Base-by-base conservation (phyloP, 257 asterid species). In the Catharanthus roseus region DNA sequence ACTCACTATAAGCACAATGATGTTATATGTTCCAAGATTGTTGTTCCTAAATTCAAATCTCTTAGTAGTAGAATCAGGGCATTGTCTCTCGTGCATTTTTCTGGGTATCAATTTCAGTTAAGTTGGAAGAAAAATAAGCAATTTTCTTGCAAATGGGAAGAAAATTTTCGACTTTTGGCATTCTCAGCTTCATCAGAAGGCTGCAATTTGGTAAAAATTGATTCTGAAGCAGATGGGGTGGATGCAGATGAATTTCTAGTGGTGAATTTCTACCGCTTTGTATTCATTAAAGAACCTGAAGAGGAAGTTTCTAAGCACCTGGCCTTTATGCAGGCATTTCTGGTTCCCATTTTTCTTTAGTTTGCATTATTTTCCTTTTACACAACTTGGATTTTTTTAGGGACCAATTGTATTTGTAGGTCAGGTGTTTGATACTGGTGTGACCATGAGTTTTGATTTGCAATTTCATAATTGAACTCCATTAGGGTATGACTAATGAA, bases 261-360 rank as follows among this genome's bases (percentile, higher is more conserved):
- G 73, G 96, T 93, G 15, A 93, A 91, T 78, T 93, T 91, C 78
- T 93, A 91, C 82, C 79, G 83, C 24, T 86, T 93, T 74, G 95
- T 86, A 70, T 81, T 65, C 65, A 72, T 93, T 62, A 16, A 85
- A 45, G 86, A 91, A 81, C 97, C 99, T 23, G 80, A 83, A 76
- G 85, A 78, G 57, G 93, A 85, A 76, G 80, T 89, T 60, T 77
- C 86, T 33, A 86, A 85, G 58, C 99, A 93, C 86, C 90, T 91
- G 49, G 77, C 89, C n/a, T 93, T 91, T 69, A 77, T 93, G 85
- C 87, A 93, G 99, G 99, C 82, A 34, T 39, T 49, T 70, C 16
- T 36, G 3, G 63, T 39, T 42, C 8, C 18, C 26, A 45, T 54
- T 19, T 56, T 24, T 12, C 10, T 42, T 68, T 62, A 28, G 19